A percentile compares a stretch with the other conserved stretches of the same genome.
Evolutionary conservation across 441 rosid species (phyloP).

Genomic region (Biscutella auriculata): DNA sequence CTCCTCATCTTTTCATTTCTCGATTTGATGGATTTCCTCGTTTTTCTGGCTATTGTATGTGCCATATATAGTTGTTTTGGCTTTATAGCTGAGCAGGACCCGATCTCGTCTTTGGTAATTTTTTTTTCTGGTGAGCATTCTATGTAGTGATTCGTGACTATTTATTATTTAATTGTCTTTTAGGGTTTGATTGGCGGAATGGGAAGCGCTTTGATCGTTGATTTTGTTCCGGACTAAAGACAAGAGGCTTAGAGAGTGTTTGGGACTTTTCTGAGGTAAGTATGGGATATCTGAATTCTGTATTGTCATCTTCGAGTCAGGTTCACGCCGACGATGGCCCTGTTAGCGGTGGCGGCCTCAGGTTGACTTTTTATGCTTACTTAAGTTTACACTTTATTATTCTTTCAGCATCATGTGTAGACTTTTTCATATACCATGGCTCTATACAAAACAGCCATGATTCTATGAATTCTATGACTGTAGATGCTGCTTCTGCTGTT

Average conservation of each 20-base stretch:
- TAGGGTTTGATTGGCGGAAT: constrained; percentile 10
- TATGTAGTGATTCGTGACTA: background rate
- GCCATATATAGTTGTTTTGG: background rate
- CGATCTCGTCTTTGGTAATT: background rate
- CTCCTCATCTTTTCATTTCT: background rate
- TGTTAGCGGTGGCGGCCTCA: constrained; percentile 89
- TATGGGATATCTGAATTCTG: constrained; percentile 78
- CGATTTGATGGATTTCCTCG: constrained; percentile 2
- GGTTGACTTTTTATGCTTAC: constrained; percentile 25
- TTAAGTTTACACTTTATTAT: too few species aligned
- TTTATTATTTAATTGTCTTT: background rate
- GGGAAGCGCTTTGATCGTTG: constrained; percentile 15
- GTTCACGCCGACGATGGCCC: constrained; percentile 63
- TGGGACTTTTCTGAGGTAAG: constrained; percentile 9
- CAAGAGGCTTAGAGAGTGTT: background rate
- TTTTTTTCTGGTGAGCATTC: background rate
- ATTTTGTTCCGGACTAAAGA: constrained; percentile 6
- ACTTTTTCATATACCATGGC: too few species aligned
- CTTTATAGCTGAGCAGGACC: background rate
- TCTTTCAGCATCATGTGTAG: too few species aligned
- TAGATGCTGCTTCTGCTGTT: background rate
- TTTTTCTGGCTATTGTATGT: background rate
- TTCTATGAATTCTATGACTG: background rate
- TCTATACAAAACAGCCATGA: too few species aligned
- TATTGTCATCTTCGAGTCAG: constrained; percentile 61